Conservation (phyloP, 2,329 filamentous ascomycete genomes). For the Verticillium klebahnii region DNA sequence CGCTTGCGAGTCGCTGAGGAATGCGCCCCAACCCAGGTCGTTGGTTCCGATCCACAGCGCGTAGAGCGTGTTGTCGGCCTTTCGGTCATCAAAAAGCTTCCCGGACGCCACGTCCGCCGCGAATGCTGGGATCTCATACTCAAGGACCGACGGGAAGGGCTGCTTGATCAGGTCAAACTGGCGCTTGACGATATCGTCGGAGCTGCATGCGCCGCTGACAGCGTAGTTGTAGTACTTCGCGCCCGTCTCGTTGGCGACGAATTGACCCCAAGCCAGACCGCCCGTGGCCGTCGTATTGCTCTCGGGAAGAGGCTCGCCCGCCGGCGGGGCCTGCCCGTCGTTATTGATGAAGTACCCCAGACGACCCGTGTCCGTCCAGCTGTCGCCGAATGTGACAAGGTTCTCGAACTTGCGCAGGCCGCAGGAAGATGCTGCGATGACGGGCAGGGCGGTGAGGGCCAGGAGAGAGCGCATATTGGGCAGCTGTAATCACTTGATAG, state of each 20-base stretch:
- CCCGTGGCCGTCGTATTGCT: slow-evolving; percentile 55
- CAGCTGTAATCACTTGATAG: not conserved
- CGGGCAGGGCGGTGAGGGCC: slow-evolving; percentile 6
- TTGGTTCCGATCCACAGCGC: slow-evolving; percentile 80
- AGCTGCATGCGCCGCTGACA: slow-evolving; percentile 67
- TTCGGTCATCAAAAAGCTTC: slow-evolving; percentile 38
- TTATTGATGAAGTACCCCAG: slow-evolving; percentile 57
- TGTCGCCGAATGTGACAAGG: slow-evolving; percentile 68
- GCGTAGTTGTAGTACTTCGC: slow-evolving; percentile 64
- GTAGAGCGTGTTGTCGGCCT: slow-evolving; percentile 61
- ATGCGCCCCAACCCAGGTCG: slow-evolving; percentile 63
- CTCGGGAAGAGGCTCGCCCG: slow-evolving; percentile 44
- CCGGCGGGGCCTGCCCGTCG: slow-evolving; percentile 56
- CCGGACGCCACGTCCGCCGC: slow-evolving; percentile 40
- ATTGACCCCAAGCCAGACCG: slow-evolving; percentile 65
- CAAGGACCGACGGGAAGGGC: slow-evolving; percentile 57
- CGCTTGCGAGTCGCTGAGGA: slow-evolving; percentile 61
- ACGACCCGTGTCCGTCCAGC: slow-evolving; percentile 70
- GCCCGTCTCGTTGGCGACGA: slow-evolving; percentile 55
- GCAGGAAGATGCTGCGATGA: slow-evolving; percentile 10
- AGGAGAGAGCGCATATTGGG: not conserved
- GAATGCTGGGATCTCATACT: slow-evolving; percentile 57
- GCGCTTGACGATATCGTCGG: slow-evolving; percentile 61
- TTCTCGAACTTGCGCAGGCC: slow-evolving; percentile 49
- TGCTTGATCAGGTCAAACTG: slow-evolving; percentile 43